Conservation (phyloP, 768 basidiomycete species). For the Tricholoma saponaceum region DNA sequence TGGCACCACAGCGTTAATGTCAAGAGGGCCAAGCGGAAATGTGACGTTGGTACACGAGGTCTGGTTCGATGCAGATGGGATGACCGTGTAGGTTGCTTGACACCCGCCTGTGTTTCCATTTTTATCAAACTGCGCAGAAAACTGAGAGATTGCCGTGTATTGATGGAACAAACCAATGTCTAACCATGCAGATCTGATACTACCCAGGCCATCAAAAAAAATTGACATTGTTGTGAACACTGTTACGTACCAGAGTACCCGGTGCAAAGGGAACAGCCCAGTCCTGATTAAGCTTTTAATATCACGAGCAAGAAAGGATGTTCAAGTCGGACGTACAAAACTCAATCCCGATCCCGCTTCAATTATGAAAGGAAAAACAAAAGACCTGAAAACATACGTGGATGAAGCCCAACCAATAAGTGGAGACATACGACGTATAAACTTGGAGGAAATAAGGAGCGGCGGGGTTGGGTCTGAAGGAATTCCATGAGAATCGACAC, state of each 20-base stretch:
- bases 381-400: conserved; percentile 30
- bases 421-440: conserved; percentile 50
- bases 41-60: conserved; percentile 51
- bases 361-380: conserved; percentile 49
- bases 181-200: conserved; percentile 70
- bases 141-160: conserved; percentile 1
- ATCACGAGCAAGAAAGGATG: not conserved
- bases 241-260: conserved; percentile 43
- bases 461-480: conserved; percentile 44
- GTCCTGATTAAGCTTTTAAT: conserved; percentile 32
- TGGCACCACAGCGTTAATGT: conserved; percentile 38
- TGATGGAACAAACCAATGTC: conserved; percentile 1
- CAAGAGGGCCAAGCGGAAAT: conserved; percentile 35
- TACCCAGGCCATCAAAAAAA: conserved; percentile 14
- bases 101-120: conserved; percentile 60
- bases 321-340: conserved; percentile 37
- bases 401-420: not conserved
- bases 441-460: conserved; percentile 59
- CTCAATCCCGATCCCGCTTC: conserved; percentile 40
- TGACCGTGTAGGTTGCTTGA: conserved; percentile 54
- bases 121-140: conserved; percentile 43
- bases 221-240: not conserved
- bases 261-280: conserved; percentile 58
- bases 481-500: conserved; percentile 6
- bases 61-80: conserved; percentile 32